These are phyloP conservation scores for Eutrema heterophyllum DNA, from an alignment of 345 rosid genomes.

Conservation along the genomic window DNA sequence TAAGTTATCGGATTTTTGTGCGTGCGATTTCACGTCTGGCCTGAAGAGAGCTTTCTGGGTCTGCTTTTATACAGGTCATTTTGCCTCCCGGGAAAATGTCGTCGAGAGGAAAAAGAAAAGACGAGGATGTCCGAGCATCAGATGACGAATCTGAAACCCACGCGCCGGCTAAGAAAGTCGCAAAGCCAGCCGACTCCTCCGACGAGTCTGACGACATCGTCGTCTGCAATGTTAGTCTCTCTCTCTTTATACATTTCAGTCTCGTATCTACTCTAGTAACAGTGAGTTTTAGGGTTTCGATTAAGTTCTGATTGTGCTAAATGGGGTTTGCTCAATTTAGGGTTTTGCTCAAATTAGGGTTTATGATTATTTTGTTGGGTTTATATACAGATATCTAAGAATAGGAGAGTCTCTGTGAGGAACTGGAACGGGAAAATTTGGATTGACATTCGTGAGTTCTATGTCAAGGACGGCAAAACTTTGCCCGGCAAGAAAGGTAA, in stretches of 20 bases:
- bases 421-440: slow-evolving; percentile 73
- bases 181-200: slow-evolving; percentile 46
- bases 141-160: slow-evolving; percentile 53
- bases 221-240: slow-evolving; percentile 59
- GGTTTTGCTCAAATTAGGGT: neutral
- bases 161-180: slow-evolving; percentile 61
- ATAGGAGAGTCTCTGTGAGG: slow-evolving; percentile 79
- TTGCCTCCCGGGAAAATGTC: slow-evolving; percentile 47
- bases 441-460: slow-evolving; percentile 93
- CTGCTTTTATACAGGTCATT: neutral
- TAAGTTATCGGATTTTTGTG: neutral
- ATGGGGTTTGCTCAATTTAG: neutral
- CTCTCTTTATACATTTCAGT: neutral
- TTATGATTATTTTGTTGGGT: neutral
- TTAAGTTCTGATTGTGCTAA: neutral
- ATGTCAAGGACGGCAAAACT: slow-evolving; percentile 72
- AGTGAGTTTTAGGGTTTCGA: slow-evolving; percentile 10
- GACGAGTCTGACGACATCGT: slow-evolving; percentile 64
- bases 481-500: slow-evolving; percentile 85
- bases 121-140: slow-evolving; percentile 44
- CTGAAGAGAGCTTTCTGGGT: slow-evolving; percentile 15
- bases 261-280: neutral
- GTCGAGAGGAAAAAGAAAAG: slow-evolving; percentile 77
- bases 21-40: neutral
- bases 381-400: slow-evolving; percentile 64